Evolutionary conservation across 2,329 filamentous ascomycete genomes (phyloP).

Genomic region (Botrytis byssoidea): DNA sequence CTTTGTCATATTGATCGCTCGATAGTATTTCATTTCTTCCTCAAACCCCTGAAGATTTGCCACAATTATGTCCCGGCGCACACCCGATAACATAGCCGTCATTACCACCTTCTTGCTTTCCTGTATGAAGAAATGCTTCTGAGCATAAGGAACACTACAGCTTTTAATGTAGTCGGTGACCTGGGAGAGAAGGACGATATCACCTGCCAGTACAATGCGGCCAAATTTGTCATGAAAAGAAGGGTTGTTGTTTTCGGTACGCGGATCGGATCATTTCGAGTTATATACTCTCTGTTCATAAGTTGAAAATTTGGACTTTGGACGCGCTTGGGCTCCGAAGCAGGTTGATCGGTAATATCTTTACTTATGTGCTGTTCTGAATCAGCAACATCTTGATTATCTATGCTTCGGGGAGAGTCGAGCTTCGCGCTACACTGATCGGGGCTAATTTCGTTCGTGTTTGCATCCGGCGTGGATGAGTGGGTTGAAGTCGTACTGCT

Average conservation of each 20-base stretch:
- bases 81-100: background rate
- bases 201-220: accelerated
- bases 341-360: background rate
- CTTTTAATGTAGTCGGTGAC: background rate
- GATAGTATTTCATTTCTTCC: background rate
- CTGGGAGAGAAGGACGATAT: background rate
- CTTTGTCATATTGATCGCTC: background rate
- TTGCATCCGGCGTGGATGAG: background rate
- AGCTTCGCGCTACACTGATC: background rate
- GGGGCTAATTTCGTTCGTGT: background rate
- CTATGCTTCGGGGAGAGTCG: background rate
- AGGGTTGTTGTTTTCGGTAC: background rate
- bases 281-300: background rate
- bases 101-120: background rate
- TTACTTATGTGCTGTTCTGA: background rate
- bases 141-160: background rate
- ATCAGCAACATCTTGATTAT: background rate
- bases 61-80: background rate
- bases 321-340: background rate
- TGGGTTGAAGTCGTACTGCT: background rate
- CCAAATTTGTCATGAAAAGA: background rate
- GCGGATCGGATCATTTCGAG: background rate
- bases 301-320: background rate
- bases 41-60: background rate
- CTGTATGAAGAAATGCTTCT: background rate